Percentiles rank a stretch among this genome's conserved stretches.
Conservation (phyloP, 768 basidiomycete species). For the Calvatia gigantea region DNA sequence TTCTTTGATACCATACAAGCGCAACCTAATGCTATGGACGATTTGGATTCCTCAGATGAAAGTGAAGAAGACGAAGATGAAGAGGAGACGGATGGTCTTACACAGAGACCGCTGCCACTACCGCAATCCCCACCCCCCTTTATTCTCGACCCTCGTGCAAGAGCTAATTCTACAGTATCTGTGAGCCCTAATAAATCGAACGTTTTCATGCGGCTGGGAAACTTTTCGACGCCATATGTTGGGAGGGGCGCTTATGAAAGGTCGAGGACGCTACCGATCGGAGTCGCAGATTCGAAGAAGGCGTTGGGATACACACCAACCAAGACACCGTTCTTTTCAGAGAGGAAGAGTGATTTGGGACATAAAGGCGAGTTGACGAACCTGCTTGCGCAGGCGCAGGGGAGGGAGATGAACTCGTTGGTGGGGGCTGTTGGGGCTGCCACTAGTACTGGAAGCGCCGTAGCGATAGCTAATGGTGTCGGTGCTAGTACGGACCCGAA, state of each 20-base stretch:
- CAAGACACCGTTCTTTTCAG: constrained; percentile 43
- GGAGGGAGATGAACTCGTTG: background rate
- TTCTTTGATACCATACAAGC: constrained; percentile 76
- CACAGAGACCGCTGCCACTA: constrained; percentile 18
- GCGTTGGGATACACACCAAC: constrained; percentile 53
- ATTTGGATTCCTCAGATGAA: constrained; percentile 61
- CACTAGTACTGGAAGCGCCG: background rate
- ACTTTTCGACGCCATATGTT: constrained; percentile 68
- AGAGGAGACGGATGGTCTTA: constrained; percentile 25
- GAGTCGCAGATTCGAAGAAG: constrained; percentile 33
- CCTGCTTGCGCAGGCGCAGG: constrained; percentile 5
- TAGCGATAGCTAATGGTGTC: background rate
- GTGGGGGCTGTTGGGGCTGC: constrained; percentile 14
- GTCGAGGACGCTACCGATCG: constrained; percentile 24
- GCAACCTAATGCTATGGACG: constrained; percentile 71
- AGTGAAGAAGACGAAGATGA: constrained; percentile 35
- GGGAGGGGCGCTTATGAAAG: constrained; percentile 32
- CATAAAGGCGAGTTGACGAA: constrained; percentile 29
- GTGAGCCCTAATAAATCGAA: constrained; percentile 27
- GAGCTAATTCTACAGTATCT: constrained; percentile 34
- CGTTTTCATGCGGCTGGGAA: constrained; percentile 60
- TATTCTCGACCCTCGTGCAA: constrained; percentile 31
- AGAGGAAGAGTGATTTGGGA: constrained; percentile 37
- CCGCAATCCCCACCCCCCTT: constrained; percentile 17
- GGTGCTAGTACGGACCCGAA: constrained; percentile 5